Conservation (phyloP, 148 eudicot species). For the Chenopodium album region DNA sequence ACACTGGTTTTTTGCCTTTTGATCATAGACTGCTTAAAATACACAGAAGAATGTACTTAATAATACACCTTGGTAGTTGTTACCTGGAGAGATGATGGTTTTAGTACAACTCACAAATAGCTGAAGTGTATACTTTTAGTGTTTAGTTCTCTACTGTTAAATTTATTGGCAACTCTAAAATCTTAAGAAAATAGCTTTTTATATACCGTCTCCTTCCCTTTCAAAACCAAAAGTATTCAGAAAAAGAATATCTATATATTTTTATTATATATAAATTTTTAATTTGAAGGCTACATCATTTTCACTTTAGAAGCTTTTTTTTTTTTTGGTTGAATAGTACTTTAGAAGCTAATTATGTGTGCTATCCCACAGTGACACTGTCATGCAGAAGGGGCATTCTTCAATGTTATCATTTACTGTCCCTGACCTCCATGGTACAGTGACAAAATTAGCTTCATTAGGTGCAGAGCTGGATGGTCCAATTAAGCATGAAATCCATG, state of each 20-base stretch:
- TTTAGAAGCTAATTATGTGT: not conserved
- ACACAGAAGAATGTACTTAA: not conserved
- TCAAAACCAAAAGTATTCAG: not conserved
- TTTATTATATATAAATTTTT: no score
- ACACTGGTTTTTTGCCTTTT: no score
- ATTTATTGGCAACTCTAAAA: not conserved
- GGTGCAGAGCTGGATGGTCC: constrained; percentile 91
- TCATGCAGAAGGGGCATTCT: constrained; percentile 57
- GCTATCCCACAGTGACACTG: constrained; percentile 44
- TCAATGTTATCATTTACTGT: constrained; percentile 83
- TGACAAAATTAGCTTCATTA: constrained; percentile 67
- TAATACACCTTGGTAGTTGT: not conserved
- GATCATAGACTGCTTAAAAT: no score
- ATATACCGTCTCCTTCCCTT: not conserved
- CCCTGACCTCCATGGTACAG: constrained; percentile 61
- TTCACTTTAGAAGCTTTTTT: not conserved
- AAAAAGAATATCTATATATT: not conserved
- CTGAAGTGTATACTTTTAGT: no score
- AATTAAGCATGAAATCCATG: constrained; percentile 78
- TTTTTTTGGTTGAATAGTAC: not conserved
- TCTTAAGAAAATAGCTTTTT: not conserved
- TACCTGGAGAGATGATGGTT: not conserved
- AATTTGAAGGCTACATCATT: not conserved
- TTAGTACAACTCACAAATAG: no score
- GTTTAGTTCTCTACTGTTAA: not conserved